A percentile compares a stretch with the other conserved stretches of the same genome.
These are phyloP conservation scores for Quercus agrifolia DNA, from an alignment of 306 rosid genomes.

Conservation along the genomic window DNA sequence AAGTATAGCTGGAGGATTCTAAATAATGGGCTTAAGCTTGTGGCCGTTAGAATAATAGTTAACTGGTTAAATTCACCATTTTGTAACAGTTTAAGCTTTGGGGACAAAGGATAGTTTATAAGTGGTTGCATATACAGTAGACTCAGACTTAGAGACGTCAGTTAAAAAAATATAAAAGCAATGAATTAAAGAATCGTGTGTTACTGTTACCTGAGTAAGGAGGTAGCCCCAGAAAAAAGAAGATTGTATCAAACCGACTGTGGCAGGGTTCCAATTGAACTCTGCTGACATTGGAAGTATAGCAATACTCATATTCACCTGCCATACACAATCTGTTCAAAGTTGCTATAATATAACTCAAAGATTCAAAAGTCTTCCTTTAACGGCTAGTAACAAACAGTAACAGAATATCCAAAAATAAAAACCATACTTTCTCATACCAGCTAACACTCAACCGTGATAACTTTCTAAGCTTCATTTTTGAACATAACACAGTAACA, in stretches of 20 bases:
- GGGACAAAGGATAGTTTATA: no score
- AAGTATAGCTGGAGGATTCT: background rate
- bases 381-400: background rate
- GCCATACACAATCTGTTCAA: slow-evolving; percentile 24
- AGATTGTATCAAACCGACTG: slow-evolving; percentile 93
- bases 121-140: background rate
- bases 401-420: background rate
- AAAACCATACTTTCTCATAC: no score
- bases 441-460: background rate
- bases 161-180: background rate
- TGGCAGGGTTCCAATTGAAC: slow-evolving; percentile 78
- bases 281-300: slow-evolving; percentile 99
- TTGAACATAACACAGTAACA: background rate
- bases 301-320: slow-evolving; percentile 99
- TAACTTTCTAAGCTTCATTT: background rate
- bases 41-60: no score
- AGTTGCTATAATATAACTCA: slow-evolving; percentile 4
- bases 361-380: background rate
- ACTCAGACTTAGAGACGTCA: background rate
- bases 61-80: no score
- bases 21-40: no score
- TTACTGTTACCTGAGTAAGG: slow-evolving; percentile 72
- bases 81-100: no score
- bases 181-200: background rate
- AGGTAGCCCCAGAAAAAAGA: slow-evolving; percentile 99